Evolutionary conservation across 2,329 filamentous ascomycete species (phyloP), one percentile per base, ranked within the genome.

Genomic region (Intubia oerlemansii): DNA sequence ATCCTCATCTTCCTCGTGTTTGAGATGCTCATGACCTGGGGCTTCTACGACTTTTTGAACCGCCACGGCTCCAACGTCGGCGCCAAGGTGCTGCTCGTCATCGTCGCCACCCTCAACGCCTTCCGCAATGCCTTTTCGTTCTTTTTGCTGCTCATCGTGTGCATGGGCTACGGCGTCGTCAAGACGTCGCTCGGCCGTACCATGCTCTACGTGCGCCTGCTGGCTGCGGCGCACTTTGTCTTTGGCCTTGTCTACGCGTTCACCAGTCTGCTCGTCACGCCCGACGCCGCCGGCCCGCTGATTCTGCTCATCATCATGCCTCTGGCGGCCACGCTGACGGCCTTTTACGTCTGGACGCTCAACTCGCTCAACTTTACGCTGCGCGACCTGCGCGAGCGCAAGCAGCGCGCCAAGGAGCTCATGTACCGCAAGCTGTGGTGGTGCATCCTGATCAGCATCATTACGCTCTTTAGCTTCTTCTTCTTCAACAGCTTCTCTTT

Each of bases 371-470:
- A 85, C 49, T 62, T 75, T 33, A 98, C 88, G 0, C 85, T 95
- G 56, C 95, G 93, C 53, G 85, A 95, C 43, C 64, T 98, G n/a
- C 65, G 77, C 31, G 80, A 92, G 44, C 74, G 88, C 39, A 93
- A 92, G 53, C 88, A 98, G 53, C 75, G 78, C 42, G 74, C 76
- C 42, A 98, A 98, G 49, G 81, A 84, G 27, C 52, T 67, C 51
- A 98, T 98, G 90, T 98, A 95, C 54, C 84, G 78, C 54, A 91
- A 90, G 50, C 68, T 98, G 10, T 98, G 90, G 84, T 98, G 84
- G 84, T 85, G 81, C 48, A 92, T 98, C 34, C 61, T 98, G 25
- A 60, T 68, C 37, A 91, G 78, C 47, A 91, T 98, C 46, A 56
- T 95, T 27, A 80, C 95, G 41, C 93, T 95, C 41, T 98, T 98